A percentile compares a stretch with the other conserved stretches of the same genome.
Conservation (phyloP, 441 rosid genomes). For the Lepidium campestre region DNA sequence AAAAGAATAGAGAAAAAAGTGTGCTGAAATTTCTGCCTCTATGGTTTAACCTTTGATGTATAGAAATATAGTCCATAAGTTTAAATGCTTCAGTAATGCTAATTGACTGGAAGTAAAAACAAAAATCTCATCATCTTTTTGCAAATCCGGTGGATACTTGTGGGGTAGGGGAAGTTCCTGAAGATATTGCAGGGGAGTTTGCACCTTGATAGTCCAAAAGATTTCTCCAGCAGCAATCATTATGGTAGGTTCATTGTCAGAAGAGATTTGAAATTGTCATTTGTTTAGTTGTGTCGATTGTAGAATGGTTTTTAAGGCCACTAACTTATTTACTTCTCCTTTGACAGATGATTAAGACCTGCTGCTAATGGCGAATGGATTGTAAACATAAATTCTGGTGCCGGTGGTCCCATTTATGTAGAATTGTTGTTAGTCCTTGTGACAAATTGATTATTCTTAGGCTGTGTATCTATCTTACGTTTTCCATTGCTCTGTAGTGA, state of each 20-base stretch:
- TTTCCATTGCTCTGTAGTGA: slow-evolving; percentile 3
- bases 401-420: slow-evolving; percentile 29
- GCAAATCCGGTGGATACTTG: slow-evolving; percentile 44
- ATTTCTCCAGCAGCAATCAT: slow-evolving; percentile 41
- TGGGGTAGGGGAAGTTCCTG: slow-evolving; percentile 84
- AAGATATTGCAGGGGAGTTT: slow-evolving; percentile 63
- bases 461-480: slow-evolving; percentile 10
- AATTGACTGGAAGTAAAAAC: not conserved
- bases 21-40: not conserved
- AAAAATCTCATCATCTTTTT: slow-evolving; percentile 25
- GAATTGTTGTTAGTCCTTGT: slow-evolving; percentile 25
- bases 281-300: slow-evolving; percentile 13
- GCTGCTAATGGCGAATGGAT: slow-evolving; percentile 45
- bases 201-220: slow-evolving; percentile 44
- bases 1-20: not conserved
- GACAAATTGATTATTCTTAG: slow-evolving; percentile 1
- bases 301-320: slow-evolving; percentile 24
- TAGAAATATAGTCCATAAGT: not conserved
- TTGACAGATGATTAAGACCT: slow-evolving; percentile 44
- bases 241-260: slow-evolving; percentile 57
- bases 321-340: slow-evolving; percentile 41
- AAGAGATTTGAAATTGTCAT: slow-evolving; percentile 23
- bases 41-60: not conserved
- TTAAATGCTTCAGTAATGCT: slow-evolving; percentile 4
- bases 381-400: slow-evolving; percentile 37